phyloP scores from a whole-genome alignment of 2,329 filamentous ascomycete genomes.

The Fusarium newnesense region DNA sequence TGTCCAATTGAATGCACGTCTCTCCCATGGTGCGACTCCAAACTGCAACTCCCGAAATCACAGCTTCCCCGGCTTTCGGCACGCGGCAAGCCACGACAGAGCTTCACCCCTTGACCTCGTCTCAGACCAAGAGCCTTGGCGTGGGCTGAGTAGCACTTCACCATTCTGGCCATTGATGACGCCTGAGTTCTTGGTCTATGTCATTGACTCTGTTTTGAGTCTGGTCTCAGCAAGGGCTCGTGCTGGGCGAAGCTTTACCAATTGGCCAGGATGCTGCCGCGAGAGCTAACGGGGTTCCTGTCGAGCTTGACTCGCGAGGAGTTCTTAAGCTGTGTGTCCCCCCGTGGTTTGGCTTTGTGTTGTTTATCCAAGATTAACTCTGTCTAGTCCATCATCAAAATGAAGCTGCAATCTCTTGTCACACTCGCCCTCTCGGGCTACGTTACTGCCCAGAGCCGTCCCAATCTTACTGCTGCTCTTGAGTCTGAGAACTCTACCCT shows the following conservation, averaged over 20 bases:
- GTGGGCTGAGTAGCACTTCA: slow-evolving; percentile 19
- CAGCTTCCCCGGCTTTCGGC: slow-evolving; percentile 11
- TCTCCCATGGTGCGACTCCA: slow-evolving; percentile 3
- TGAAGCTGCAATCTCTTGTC: slow-evolving; percentile 37
- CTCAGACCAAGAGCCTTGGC: slow-evolving; percentile 18
- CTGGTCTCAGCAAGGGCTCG: slow-evolving; percentile 14
- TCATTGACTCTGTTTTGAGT: slow-evolving; percentile 38
- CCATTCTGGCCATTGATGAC: slow-evolving; percentile 28
- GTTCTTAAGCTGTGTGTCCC: slow-evolving; percentile 16
- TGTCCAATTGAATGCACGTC: slow-evolving; percentile 21
- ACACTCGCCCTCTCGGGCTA: slow-evolving; percentile 34
- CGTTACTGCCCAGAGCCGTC: slow-evolving; percentile 36
- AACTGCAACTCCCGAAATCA: slow-evolving; percentile 11
- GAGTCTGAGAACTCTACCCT: slow-evolving; percentile 43
- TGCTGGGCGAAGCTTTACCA: slow-evolving; percentile 9
- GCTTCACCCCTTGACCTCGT: slow-evolving; percentile 10
- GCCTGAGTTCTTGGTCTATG: slow-evolving; percentile 35
- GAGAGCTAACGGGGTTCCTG: slow-evolving; percentile 1
- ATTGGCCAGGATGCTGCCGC: slow-evolving; percentile 26
- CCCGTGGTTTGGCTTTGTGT: neutral
- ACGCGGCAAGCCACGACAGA: slow-evolving; percentile 22
- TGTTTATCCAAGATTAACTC: slow-evolving; percentile 6
- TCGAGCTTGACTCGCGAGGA: neutral
- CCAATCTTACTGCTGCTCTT: slow-evolving; percentile 40
- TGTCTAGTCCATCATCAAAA: slow-evolving; percentile 18